Evolutionary conservation across 495 filamentous ascomycete genomes (phyloP).

Genomic region (Xylaria cubensis): DNA sequence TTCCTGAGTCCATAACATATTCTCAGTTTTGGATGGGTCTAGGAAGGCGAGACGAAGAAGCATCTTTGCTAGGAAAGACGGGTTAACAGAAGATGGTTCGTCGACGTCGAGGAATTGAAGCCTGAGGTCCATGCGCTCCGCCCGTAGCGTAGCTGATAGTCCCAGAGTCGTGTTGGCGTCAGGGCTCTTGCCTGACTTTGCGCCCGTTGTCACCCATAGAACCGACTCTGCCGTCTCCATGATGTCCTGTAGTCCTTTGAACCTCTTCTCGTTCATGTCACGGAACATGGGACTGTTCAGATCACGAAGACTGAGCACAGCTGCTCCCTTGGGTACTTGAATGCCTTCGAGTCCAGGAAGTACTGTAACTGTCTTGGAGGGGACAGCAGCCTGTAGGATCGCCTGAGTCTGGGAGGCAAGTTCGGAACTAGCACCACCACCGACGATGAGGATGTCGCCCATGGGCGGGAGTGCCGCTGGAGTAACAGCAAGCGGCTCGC

Average conservation of each 20-base stretch:
- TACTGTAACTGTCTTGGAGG: background rate
- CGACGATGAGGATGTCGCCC: background rate
- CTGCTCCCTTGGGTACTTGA: background rate
- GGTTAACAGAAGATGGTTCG: background rate
- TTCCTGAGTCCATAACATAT: conserved; percentile 12
- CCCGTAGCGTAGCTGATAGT: background rate
- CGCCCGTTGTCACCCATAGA: conserved; percentile 31
- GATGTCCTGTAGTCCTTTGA: background rate
- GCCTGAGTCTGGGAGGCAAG: background rate
- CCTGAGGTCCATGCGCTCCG: background rate
- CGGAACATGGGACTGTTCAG: background rate
- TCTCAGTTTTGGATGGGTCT: background rate
- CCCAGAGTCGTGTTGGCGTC: background rate
- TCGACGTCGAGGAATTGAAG: conserved; percentile 22
- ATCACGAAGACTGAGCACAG: background rate
- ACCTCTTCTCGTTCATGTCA: conserved; percentile 6
- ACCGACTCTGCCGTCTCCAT: background rate
- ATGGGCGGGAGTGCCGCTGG: background rate
- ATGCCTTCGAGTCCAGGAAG: background rate
- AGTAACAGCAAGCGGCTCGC: conserved; percentile 1
- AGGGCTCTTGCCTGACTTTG: background rate
- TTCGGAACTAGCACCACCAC: background rate
- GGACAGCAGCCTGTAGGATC: background rate
- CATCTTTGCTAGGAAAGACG: background rate
- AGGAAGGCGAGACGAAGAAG: background rate